Base-by-base conservation (phyloP, 192 early-diverging fungal species). In the Lobosporangium transversale region DNA sequence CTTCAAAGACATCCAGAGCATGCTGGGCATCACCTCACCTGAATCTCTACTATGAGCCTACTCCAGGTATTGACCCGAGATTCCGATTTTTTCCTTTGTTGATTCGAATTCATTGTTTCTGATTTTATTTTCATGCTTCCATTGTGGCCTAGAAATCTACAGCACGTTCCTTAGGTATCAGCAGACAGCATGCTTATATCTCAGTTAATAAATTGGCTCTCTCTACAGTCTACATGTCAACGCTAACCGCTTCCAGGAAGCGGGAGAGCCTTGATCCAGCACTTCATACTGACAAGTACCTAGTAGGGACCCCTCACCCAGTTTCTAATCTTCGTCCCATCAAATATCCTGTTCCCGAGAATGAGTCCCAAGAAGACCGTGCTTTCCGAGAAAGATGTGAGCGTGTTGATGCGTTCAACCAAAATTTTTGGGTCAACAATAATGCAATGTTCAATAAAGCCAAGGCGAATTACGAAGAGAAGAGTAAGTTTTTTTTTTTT, bases 341-440 rank as follows among this genome's bases (percentile, higher is more conserved):
- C 8, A 78, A 73, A 62, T 87, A 87, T 58, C 83, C 71, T 58
- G 58, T 85, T 45, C 40, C 80, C 6, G 48, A 29, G 21, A 71
- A 82, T 31, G 86, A 85, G 53, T 70, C 86, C n/a, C 15, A 27
- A 23, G 76, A 85, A 71, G 86, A 87, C 32, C 65, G 58, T 12
- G 58, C 67, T 20, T 84, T 85, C 74, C 70, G 86, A 12, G 69
- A 83, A 37, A 42, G 65, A 24, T 49, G 81, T 27, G 73, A 84
- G 58, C 62, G 75, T 24, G 83, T 84, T 20, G 86, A 86, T 60
- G 66, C 70, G 5, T 88, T 83, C 45, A 85, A 88, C 40, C 81
- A 85, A 45, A 61, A 81, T 37, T 88, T 88, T 65, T 88, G 86
- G 86, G 68, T 75, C n/a, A 68, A 48, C 50, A 88, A 88, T 37